Evolutionary conservation across 257 asterid species (phyloP), one percentile per base, ranked within the genome.

Genomic region (Gentiana dahurica): DNA sequence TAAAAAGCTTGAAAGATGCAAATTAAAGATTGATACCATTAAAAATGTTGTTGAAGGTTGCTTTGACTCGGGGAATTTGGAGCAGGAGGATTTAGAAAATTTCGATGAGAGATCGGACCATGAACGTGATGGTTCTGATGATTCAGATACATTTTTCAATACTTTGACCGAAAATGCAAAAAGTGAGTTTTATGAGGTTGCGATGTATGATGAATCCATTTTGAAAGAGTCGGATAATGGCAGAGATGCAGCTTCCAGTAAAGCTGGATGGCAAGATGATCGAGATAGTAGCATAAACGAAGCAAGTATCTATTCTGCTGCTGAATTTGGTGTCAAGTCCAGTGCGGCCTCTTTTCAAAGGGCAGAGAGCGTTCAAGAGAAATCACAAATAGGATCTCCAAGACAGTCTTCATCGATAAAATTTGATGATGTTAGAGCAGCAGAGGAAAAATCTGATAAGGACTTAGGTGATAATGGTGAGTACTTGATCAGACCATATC

Each of bases 381-480:
- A 74, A 67, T 88, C 94, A 51, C 97, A 86, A 59, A 36, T 85
- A 35, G 99, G 87, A 60, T 92, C 98, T 37, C 83, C 89, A 12
- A 70, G 80, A 68, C 84, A 72, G 65, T 80, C 92, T 69, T 83
- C 89, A 59, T 80, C 87, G 8, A 52, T 60, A 36, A 81, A 71
- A 75, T 66, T 57, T 59, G 97, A 81, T 68, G 97, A 88, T 13
- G 77, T 65, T 55, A 80, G 82, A 79, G 75, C 71, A 49, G 51
- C 71, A 54, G 97, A 84, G 73, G 88, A 75, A 34, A 92, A 80
- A 73, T 75, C 87, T 12, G 97, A 86, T 57, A 92, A 81, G 83
- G 97, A 88, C 64, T 67, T 89, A 35, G 80, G 77, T 68, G 99
- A 92, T 75, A 86, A 88, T 65, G 99, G 99, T 57, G 99, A 92